These are phyloP conservation scores for Populus trichocarpa DNA, from an alignment of 441 rosid species.

Conservation along the genomic window DNA sequence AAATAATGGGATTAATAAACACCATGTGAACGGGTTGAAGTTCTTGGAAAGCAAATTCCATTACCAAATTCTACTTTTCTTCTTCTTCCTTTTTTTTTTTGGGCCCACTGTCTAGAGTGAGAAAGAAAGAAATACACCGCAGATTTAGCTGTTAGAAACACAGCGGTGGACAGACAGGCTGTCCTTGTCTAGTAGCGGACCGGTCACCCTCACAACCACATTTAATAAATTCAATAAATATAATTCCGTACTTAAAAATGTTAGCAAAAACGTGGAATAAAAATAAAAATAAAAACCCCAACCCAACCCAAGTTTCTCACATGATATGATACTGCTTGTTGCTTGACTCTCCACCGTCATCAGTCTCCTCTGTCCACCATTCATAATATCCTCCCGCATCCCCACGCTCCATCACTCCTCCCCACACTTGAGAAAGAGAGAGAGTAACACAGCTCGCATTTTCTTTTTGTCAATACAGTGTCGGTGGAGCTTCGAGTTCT, in stretches of 20 bases:
- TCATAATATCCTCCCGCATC: neutral
- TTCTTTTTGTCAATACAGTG: neutral
- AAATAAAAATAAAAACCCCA: neutral
- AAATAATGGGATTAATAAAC: no score
- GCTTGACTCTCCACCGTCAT: constrained; percentile 13
- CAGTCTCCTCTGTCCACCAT: neutral
- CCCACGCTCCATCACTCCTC: neutral
- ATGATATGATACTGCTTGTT: neutral
- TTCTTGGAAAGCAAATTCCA: neutral
- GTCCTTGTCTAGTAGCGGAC: constrained; percentile 30
- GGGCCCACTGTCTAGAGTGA: no score
- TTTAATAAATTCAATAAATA: no score
- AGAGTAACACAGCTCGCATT: neutral
- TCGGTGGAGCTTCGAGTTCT: constrained; percentile 2
- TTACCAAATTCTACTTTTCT: no score
- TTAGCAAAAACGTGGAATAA: neutral
- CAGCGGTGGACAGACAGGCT: constrained; percentile 7
- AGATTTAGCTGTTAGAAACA: no score
- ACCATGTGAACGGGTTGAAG: neutral
- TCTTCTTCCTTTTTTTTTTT: no score
- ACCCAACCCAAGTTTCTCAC: neutral
- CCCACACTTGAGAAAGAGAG: neutral
- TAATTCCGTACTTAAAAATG: neutral
- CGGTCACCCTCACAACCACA: neutral
- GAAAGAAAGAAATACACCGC: no score